phyloP scores from a whole-genome alignment of 2,329 filamentous ascomycete genomes.

The Alternaria gansuensis region DNA sequence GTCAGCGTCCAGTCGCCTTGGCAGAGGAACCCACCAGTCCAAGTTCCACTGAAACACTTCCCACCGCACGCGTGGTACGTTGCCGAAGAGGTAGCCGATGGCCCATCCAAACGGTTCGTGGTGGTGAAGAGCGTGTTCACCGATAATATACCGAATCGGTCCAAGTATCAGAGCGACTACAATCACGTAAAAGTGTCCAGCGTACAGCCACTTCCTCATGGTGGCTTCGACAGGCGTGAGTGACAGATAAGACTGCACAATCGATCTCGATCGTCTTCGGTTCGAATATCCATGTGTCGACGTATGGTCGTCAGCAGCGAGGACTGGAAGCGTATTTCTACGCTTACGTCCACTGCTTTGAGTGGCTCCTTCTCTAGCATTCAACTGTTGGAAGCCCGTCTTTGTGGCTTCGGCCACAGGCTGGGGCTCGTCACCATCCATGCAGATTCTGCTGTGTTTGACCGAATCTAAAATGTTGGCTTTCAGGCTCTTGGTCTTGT shows the following conservation, averaged over 20 bases:
- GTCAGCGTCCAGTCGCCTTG: conserved; percentile 54
- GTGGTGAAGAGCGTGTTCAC: conserved; percentile 70
- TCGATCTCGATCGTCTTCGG: conserved; percentile 45
- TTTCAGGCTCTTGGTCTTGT: conserved; percentile 43
- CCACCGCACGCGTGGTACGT: conserved; percentile 75
- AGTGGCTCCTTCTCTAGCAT: conserved; percentile 8
- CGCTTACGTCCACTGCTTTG: conserved; percentile 31
- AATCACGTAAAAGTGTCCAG: conserved; percentile 76
- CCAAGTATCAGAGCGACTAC: conserved; percentile 73
- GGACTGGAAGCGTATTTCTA: conserved; percentile 49
- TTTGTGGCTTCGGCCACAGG: conserved; percentile 45
- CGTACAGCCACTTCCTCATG: conserved; percentile 83
- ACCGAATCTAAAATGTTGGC: conserved; percentile 39
- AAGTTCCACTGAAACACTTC: conserved; percentile 74
- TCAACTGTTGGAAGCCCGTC: conserved; percentile 23
- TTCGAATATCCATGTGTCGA: conserved; percentile 32
- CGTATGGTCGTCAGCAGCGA: conserved; percentile 35
- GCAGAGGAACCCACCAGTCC: conserved; percentile 78
- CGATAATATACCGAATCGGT: conserved; percentile 75
- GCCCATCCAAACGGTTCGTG: conserved; percentile 93
- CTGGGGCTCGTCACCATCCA: conserved; percentile 34
- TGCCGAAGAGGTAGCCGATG: conserved; percentile 85
- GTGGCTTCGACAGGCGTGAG: conserved; percentile 81
- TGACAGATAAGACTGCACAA: conserved; percentile 73
- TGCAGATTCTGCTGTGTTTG: conserved; percentile 20